Percentiles rank a stretch among this genome's conserved stretches.
phyloP scores from a whole-genome alignment of 441 rosid species.

The Manihot esculenta region DNA sequence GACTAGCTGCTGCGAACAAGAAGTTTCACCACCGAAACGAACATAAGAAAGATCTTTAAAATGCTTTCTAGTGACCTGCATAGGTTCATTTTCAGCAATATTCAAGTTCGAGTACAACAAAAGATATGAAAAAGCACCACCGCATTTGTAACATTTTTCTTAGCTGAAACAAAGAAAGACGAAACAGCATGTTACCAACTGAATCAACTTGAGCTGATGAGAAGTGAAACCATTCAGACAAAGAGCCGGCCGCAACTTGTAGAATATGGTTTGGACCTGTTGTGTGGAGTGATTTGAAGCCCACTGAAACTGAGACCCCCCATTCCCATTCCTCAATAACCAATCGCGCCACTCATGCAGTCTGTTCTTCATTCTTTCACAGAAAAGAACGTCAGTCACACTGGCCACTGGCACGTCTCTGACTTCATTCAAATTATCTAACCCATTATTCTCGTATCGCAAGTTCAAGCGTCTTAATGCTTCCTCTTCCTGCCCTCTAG shows the following conservation, averaged over 20 bases:
- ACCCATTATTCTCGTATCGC: constrained; percentile 26
- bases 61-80: constrained; percentile 63
- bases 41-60: constrained; percentile 69
- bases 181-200: constrained; percentile 41
- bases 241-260: constrained; percentile 71
- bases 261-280: constrained; percentile 56
- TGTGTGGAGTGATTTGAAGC: constrained; percentile 31
- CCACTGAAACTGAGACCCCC: constrained; percentile 26
- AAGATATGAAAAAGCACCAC: background rate
- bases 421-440: constrained; percentile 30
- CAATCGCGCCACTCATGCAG: constrained; percentile 53
- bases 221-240: constrained; percentile 62
- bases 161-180: background rate
- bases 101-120: background rate
- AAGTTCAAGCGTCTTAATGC: constrained; percentile 44
- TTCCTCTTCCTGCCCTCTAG: constrained; percentile 71
- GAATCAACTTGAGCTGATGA: constrained; percentile 76
- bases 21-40: constrained; percentile 35
- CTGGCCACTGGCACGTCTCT: constrained; percentile 44
- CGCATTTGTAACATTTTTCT: background rate
- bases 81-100: constrained; percentile 9
- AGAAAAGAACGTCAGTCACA: constrained; percentile 58
- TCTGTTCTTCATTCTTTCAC: constrained; percentile 18
- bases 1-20: constrained; percentile 43
- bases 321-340: constrained; percentile 39